Base-by-base conservation (phyloP, 1,139 yeast species). In the Sugiyamaella japonica region DNA sequence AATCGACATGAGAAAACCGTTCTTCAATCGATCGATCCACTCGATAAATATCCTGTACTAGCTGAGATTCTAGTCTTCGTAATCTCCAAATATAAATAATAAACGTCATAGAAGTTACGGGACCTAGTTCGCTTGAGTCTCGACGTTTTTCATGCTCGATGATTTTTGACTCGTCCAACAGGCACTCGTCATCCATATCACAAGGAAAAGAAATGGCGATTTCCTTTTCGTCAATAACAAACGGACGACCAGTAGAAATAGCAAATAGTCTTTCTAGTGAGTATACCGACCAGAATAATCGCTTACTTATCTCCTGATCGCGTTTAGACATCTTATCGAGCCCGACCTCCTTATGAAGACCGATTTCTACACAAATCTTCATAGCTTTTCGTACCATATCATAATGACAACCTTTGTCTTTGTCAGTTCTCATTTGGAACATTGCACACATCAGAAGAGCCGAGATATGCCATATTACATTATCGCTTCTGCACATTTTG, bases 211-310 rank as follows among this genome's bases (percentile, higher is more conserved):
- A 71, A 1, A 64, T 48, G 56, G 75, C 79, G 41, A 81, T 75
- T 36, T 75, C 73, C 1, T 72, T 64, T 62, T 82, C 85, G 17
- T 71, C 67, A 15, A 82, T 64, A 1, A 76, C 69, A 59, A 78
- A 80, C 1, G 80, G 80, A 61, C 78, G 78, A 12, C 84, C 82
- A 15, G 82, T 80, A 1, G 85, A 80, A 29, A 81, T 76, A 34
- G 82, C 76, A 49, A 81, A 78, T 69, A 82, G 74, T 59, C 85
- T 75, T 61, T 82, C 86, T 40, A 81, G 61, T 20, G 78, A 62
- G 62, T 81, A 82, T 13, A 78, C 76, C 59, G 83, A 79, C 86
- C 86, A 82, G 69, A 83, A 82, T 15, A 80, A 68, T 57, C 85
- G 73, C 66, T 79, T 67, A 59, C 74, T 74, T 46, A 73, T 68